Evolutionary conservation across 2,329 filamentous ascomycete species (phyloP), one percentile per base, ranked within the genome.

Genomic region (Coniochaeta pulveracea): DNA sequence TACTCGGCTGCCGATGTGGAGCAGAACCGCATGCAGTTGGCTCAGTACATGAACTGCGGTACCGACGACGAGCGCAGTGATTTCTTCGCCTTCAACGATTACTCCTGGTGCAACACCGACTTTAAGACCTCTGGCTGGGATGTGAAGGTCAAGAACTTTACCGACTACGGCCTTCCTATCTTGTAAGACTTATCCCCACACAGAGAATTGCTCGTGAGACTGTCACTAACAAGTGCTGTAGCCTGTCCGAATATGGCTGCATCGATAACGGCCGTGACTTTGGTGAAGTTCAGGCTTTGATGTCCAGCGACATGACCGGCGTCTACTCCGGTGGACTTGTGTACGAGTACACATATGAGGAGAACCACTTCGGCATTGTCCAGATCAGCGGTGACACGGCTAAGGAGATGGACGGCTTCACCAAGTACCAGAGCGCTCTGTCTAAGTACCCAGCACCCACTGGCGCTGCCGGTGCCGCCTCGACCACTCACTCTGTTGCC

Each of bases 261-360:
- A 85, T 54, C 60, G 80, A 72, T 52, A 86, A 84, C 66, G 73
- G 65, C 39, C 88, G 89, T 47, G 65, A 80, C 50, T 98, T 94
- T 50, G 66, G 76, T 38, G 89, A 95, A 63, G 61, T 95, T 34
- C 58, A 59, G 30, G 69, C 88, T 28, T 68, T 98, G 37, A 96
- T 95, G 79, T 73, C 65, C 58, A 60, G 58, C 14, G 56, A 94
- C 39, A 96, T 96, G 89, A 86, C 80, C 6, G 47, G 57, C 12
- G 86, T 95, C 48, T 96, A 94, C 72, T 95, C 88, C 25, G 91
- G 91, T 49, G 91, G 91, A 56, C 73, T 98, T 24, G 83, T 95
- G 57, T 98, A 95, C 63, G 88, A 96, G 61, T 98, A 94, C 66
- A 79, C 82, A 8, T 63, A 81, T 50, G 85, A 93, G 58, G 67